Evolutionary conservation across 805 yeast genomes (phyloP).

Genomic region (Myxozyma neotropica): DNA sequence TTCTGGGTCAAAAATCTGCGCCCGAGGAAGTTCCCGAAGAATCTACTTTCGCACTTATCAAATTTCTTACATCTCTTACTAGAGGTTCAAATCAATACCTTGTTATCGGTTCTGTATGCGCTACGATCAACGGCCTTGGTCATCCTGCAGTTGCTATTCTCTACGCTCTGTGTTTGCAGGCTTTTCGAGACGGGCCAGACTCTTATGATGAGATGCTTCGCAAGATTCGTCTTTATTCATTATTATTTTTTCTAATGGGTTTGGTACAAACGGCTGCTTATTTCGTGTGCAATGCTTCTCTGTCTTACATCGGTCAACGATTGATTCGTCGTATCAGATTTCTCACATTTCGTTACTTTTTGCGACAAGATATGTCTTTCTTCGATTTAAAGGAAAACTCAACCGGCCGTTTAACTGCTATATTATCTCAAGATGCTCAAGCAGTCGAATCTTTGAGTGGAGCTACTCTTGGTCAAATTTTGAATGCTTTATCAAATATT

Average conservation of each 20-base stretch:
- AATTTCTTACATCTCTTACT: constrained; percentile 7
- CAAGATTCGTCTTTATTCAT: constrained; percentile 36
- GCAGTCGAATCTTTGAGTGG: constrained; percentile 41
- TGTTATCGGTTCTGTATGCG: constrained; percentile 11
- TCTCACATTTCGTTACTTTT: constrained; percentile 31
- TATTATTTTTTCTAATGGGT: constrained; percentile 21
- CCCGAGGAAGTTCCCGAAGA: background rate
- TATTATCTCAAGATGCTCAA: constrained; percentile 36
- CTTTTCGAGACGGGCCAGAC: constrained; percentile 11
- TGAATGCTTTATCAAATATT: constrained; percentile 43
- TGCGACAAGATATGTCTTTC: constrained; percentile 39
- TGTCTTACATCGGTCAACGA: constrained; percentile 23
- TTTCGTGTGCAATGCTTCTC: constrained; percentile 9
- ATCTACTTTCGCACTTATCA: constrained; percentile 6
- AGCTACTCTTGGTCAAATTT: constrained; percentile 47
- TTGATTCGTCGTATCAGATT: constrained; percentile 37
- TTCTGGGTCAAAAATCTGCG: background rate
- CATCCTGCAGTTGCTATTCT: constrained; percentile 15
- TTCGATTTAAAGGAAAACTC: constrained; percentile 38
- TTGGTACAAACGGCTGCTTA: constrained; percentile 17
- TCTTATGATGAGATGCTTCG: constrained; percentile 30
- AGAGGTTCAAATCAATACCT: background rate
- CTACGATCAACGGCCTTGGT: constrained; percentile 18
- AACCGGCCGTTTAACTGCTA: constrained; percentile 36
- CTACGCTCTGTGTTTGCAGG: constrained; percentile 13